Percentiles rank a stretch among this genome's conserved stretches.
phyloP scores from a whole-genome alignment of 2,329 filamentous ascomycete genomes.

The Coniochaeta sp. region DNA sequence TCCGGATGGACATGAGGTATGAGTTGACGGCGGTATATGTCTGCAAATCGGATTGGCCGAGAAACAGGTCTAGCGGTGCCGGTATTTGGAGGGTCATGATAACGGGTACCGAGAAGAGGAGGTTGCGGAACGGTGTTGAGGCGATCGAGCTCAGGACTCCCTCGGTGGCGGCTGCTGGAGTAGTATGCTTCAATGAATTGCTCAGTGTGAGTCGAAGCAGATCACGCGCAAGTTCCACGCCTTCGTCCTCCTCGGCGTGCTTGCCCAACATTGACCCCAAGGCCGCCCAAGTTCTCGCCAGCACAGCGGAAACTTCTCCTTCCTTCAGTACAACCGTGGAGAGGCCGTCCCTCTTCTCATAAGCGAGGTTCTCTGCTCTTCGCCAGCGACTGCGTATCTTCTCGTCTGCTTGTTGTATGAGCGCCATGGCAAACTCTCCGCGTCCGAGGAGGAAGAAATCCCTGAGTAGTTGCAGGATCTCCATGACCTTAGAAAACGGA shows the following conservation, averaged over 20 bases:
- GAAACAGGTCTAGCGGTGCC: slow-evolving; percentile 80
- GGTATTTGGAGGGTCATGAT: slow-evolving; percentile 64
- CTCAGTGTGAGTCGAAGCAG: slow-evolving; percentile 62
- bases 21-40: slow-evolving; percentile 80
- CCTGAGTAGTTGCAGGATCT: slow-evolving; percentile 69
- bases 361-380: slow-evolving; percentile 50
- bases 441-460: slow-evolving; percentile 83
- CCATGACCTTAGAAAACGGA: slow-evolving; percentile 68
- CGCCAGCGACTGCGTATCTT: slow-evolving; percentile 69
- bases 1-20: slow-evolving; percentile 78
- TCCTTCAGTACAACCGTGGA: slow-evolving; percentile 71
- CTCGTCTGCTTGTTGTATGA: slow-evolving; percentile 80
- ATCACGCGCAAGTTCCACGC: slow-evolving; percentile 74
- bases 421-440: slow-evolving; percentile 83
- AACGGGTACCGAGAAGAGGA: slow-evolving; percentile 74
- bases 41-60: slow-evolving; percentile 67
- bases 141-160: slow-evolving; percentile 27
- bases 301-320: slow-evolving; percentile 71
- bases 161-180: slow-evolving; percentile 22
- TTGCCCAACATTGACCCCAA: slow-evolving; percentile 67
- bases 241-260: slow-evolving; percentile 71
- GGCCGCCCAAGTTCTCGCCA: slow-evolving; percentile 72
- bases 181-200: slow-evolving; percentile 27
- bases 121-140: slow-evolving; percentile 63
- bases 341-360: slow-evolving; percentile 51